Evolutionary conservation across 208 protist species (phyloP).

Genomic region (Vickermania spadyakhi): DNA sequence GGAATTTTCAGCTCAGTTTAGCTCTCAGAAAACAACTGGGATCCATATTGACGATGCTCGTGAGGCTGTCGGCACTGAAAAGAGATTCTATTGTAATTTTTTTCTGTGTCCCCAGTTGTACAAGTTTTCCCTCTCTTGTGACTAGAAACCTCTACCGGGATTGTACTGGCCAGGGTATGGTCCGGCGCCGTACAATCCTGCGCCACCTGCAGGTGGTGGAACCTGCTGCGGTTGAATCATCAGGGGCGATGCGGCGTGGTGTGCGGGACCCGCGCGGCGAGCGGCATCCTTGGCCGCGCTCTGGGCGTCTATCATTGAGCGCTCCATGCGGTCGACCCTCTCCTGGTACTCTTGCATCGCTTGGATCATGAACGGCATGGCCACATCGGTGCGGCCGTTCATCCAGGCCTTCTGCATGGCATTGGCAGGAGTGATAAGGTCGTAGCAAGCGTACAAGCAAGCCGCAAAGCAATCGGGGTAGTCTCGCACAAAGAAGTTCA

Average conservation of each 20-base stretch:
- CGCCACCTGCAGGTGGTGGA: no score
- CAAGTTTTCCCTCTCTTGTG: no score
- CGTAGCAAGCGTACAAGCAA: constrained; percentile 97
- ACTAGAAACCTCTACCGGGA: no score
- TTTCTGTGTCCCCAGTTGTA: no score
- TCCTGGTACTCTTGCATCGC: constrained; percentile 89
- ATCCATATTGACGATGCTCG: no score
- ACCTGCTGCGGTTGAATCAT: constrained; percentile 47
- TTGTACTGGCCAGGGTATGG: no score
- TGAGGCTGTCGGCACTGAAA: no score
- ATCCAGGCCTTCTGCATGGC: constrained; percentile 99
- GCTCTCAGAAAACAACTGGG: no score
- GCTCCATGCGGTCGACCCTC: constrained; percentile 83
- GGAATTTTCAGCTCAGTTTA: no score
- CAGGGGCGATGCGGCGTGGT: constrained; percentile 48
- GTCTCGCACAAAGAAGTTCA: constrained; percentile 97
- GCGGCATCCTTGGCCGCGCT: constrained; percentile 79
- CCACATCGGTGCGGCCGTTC: constrained; percentile 95
- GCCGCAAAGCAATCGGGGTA: constrained; percentile 94
- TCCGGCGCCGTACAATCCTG: no score
- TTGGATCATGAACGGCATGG: constrained; percentile 99
- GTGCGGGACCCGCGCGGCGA: constrained; percentile 37
- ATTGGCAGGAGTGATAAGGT: constrained; percentile 89
- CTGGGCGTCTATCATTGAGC: constrained; percentile 70
- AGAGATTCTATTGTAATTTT: no score